Base-by-base conservation (phyloP, 768 basidiomycete genomes). In the Phylloporus scabripes region DNA sequence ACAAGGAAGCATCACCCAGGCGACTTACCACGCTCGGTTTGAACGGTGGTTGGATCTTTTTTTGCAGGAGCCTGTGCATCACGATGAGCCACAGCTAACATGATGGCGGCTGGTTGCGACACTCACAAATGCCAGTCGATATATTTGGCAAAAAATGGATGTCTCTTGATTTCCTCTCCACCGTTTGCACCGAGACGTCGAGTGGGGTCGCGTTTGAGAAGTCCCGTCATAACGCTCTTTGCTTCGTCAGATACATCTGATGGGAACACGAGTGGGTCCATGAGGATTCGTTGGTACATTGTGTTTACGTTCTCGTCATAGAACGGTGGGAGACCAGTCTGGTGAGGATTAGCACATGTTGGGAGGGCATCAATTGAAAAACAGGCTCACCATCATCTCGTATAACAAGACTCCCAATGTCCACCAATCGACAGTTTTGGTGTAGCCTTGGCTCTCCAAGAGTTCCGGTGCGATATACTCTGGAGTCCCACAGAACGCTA, bases 361-460 rank as follows among this genome's bases (percentile, higher is more conserved):
- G n/a, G 38, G 29, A 52, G 23, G 20, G 28, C 31, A 17, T 49
- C 26, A 14, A 26, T 7, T 12, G 31, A 29, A 12, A n/a, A 47
- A 46, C 10, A 6, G 7, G 34, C 53, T 42, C 47, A 84, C 87
- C 88, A 91, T 90, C 88, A 97, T 95, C 71, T 99, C 95, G 62
- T 92, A 98, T 38, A 98, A 76, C 46, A 99, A 77, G 17, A 98
- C 94, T 31, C 95, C 96, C 4, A 97, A 75, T 1, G 95, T 98
- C 95, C 91, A 94, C 95, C 95, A 99, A 62, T 99, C 95, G 14
- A 99, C 96, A 0, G 95, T 96, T 63, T 94, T 94, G 4, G 92
- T 95, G 70, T 99, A 97, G 1, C 96, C 95, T 61, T 92, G 88
- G 53, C 89, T 96, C 64, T 94, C 92, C 54, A 99, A 80, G 32